phyloP scores from a whole-genome alignment of 2,329 filamentous ascomycete species.

The Fusarium dimerum region DNA sequence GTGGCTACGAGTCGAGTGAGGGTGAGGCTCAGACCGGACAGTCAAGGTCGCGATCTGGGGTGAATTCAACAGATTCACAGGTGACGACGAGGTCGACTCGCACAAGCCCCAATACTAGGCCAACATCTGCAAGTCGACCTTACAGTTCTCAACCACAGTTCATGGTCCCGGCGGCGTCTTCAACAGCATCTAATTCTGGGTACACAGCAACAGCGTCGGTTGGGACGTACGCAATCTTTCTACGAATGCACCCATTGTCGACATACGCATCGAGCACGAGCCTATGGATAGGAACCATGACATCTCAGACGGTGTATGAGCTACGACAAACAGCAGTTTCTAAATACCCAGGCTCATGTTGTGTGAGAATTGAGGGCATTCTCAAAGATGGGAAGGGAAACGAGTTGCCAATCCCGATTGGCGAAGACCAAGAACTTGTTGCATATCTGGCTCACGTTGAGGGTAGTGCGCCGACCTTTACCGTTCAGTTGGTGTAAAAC shows the following conservation, averaged over 20 bases:
- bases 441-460: slow-evolving; percentile 70
- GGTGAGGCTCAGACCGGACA: background rate
- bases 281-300: slow-evolving; percentile 68
- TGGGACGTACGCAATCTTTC: slow-evolving; percentile 58
- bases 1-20: background rate
- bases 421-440: slow-evolving; percentile 69
- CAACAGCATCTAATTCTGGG: slow-evolving; percentile 23
- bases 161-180: slow-evolving; percentile 6
- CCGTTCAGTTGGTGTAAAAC: slow-evolving; percentile 41
- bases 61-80: background rate
- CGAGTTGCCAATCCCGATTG: slow-evolving; percentile 66
- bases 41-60: background rate
- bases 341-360: slow-evolving; percentile 61
- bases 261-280: slow-evolving; percentile 50
- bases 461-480: slow-evolving; percentile 45
- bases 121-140: slow-evolving; percentile 36
- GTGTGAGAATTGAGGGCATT: slow-evolving; percentile 65
- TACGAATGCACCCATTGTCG: slow-evolving; percentile 69
- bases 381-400: slow-evolving; percentile 60
- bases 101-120: slow-evolving; percentile 37
- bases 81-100: background rate
- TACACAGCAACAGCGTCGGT: slow-evolving; percentile 22
- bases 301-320: slow-evolving; percentile 58
- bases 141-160: slow-evolving; percentile 33
- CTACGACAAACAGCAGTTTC: slow-evolving; percentile 61